A percentile compares a stretch with the other conserved stretches of the same genome.
phyloP scores from a whole-genome alignment of 495 filamentous ascomycete species.

The Xylaria castorea region DNA sequence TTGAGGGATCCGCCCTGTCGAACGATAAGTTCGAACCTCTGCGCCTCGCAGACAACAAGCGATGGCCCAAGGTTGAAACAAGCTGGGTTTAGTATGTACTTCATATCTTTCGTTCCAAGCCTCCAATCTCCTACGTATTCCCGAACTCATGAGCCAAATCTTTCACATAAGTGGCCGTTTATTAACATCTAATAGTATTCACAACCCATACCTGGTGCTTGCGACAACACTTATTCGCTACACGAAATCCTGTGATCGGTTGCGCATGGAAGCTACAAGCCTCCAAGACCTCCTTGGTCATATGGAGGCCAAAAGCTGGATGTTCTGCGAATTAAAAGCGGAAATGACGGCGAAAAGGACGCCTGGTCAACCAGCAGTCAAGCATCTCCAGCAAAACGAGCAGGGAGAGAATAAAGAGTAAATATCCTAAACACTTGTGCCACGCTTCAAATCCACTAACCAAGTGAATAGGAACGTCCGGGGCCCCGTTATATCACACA shows the following conservation, averaged over 20 bases:
- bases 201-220: neutral
- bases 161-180: neutral
- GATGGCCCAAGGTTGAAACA: conserved; percentile 40
- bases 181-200: neutral
- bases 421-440: neutral
- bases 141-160: neutral
- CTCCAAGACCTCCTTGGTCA: conserved; percentile 12
- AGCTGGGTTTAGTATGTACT: conserved; percentile 40
- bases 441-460: neutral
- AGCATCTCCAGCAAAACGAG: neutral
- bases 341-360: neutral
- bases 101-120: neutral
- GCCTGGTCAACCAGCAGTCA: neutral
- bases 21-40: conserved; percentile 22
- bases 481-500: neutral
- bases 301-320: neutral
- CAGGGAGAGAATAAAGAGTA: neutral
- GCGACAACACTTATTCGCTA: conserved; percentile 9
- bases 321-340: neutral
- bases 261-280: conserved; percentile 16
- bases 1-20: conserved; percentile 32
- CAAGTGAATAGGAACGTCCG: neutral
- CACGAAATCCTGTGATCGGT: neutral
- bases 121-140: neutral
- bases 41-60: conserved; percentile 25